Conservation (phyloP, 2,329 filamentous ascomycete genomes). For the Thielaviopsis euricoi region DNA sequence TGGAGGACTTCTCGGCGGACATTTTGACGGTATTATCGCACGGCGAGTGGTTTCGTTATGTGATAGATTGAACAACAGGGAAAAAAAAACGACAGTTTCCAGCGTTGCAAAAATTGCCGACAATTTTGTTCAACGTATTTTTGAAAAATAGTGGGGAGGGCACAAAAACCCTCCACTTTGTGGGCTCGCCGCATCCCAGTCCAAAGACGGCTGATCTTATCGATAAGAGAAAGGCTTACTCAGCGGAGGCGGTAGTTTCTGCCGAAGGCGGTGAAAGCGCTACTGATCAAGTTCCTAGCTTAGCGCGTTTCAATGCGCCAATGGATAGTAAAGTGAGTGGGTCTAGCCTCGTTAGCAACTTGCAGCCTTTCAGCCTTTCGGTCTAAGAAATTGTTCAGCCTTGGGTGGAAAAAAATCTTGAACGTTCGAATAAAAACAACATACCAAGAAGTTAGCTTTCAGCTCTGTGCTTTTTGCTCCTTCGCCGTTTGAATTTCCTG, state of each 20-base stretch:
- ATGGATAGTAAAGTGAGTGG: too few relatives aligned
- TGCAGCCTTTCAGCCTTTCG: conserved; percentile 11
- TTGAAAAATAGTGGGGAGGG: conserved; percentile 10
- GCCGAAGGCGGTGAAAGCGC: background rate
- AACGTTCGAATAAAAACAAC: conserved; percentile 7
- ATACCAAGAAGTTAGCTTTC: background rate
- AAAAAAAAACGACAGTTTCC: background rate
- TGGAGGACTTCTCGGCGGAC: conserved; percentile 68
- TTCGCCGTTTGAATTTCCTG: background rate
- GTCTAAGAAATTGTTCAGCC: conserved; percentile 2
- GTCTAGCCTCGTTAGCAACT: conserved; percentile 6
- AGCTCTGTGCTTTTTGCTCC: conserved; percentile 6
- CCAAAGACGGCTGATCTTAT: background rate
- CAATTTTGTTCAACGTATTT: conserved; percentile 4
- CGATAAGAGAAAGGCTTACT: conserved; percentile 1
- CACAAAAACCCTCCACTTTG: conserved; percentile 11
- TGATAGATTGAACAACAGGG: conserved; percentile 20
- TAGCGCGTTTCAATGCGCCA: background rate
- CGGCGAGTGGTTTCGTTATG: conserved; percentile 9
- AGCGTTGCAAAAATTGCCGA: background rate
- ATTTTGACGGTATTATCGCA: conserved; percentile 17
- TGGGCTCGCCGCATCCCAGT: background rate
- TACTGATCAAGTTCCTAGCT: background rate
- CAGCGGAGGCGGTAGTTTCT: background rate
- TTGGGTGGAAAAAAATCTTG: conserved; percentile 12